Evolutionary conservation across 179 eudicot genomes (phyloP).

Genomic region (Vitellaria paradoxa): DNA sequence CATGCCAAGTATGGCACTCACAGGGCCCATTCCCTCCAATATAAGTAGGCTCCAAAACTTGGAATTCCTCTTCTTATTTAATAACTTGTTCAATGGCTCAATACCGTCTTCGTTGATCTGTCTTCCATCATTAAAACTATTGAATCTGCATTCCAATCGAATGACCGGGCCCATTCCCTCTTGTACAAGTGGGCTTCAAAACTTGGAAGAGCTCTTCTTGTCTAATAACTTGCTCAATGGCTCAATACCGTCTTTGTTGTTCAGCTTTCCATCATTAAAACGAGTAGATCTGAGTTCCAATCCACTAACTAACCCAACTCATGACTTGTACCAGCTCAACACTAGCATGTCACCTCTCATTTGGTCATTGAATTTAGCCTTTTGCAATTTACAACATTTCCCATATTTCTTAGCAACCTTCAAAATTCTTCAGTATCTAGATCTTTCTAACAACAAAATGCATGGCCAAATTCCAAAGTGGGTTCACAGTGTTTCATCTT

Average conservation of each 20-base stretch:
- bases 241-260: neutral
- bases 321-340: neutral
- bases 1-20: neutral
- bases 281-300: neutral
- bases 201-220: too few species aligned
- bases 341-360: neutral
- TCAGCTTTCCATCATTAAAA: neutral
- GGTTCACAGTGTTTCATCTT: neutral
- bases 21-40: neutral
- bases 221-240: neutral
- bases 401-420: neutral
- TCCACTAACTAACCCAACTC: slow-evolving; percentile 3
- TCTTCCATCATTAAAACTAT: slow-evolving; percentile 4
- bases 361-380: neutral
- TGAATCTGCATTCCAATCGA: neutral
- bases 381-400: slow-evolving; percentile 5
- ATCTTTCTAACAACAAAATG: slow-evolving; percentile 19
- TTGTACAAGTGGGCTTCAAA: neutral
- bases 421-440: neutral
- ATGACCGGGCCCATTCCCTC: slow-evolving; percentile 10
- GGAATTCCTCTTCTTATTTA: too few species aligned
- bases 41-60: neutral
- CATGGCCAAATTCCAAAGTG: neutral
- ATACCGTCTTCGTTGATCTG: slow-evolving; percentile 1
- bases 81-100: neutral